Evolutionary conservation across 768 basidiomycete species (phyloP).

Genomic region (Chlorophyllum brunneum): DNA sequence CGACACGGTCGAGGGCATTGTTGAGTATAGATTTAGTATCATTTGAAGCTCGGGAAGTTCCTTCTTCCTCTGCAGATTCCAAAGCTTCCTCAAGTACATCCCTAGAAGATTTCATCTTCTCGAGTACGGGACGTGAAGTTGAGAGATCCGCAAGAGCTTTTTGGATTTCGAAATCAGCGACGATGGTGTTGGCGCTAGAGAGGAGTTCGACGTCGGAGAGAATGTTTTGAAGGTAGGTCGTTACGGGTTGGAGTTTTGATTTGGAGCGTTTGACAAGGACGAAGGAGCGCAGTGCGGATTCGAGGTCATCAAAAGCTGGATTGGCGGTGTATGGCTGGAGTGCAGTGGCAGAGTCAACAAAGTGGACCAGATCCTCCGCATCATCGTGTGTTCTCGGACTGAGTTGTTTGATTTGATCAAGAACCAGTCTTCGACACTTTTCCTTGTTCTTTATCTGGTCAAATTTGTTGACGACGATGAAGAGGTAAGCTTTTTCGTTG

Average conservation of each 20-base stretch:
- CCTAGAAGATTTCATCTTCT: conserved; percentile 76
- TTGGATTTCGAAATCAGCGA: conserved; percentile 76
- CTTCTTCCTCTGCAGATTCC: conserved; percentile 74
- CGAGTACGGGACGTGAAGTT: conserved; percentile 72
- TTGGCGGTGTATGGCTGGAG: conserved; percentile 63
- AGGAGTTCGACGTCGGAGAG: conserved; percentile 87
- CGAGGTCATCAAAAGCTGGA: conserved; percentile 81
- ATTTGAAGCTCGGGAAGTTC: conserved; percentile 47
- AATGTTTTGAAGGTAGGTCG: conserved; percentile 89
- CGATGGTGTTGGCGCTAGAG: conserved; percentile 78
- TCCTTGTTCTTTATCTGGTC: conserved; percentile 95
- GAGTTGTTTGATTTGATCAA: conserved; percentile 91
- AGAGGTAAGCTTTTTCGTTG: conserved; percentile 96
- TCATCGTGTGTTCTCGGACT: conserved; percentile 92
- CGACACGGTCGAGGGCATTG: conserved; percentile 72
- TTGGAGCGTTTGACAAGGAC: conserved; percentile 94
- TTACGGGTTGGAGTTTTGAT: conserved; percentile 91
- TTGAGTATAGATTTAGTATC: conserved; percentile 57
- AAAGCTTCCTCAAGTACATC: conserved; percentile 78
- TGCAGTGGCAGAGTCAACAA: conserved; percentile 87
- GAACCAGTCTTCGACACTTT: conserved; percentile 80
- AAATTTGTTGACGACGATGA: conserved; percentile 98
- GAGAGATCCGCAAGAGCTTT: conserved; percentile 68
- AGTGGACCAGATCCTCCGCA: conserved; percentile 92
- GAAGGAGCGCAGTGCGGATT: conserved; percentile 87